Evolutionary conservation across 2,329 filamentous ascomycete species (phyloP), one percentile per base, ranked within the genome.

Genomic region (Penicillium sp.): DNA sequence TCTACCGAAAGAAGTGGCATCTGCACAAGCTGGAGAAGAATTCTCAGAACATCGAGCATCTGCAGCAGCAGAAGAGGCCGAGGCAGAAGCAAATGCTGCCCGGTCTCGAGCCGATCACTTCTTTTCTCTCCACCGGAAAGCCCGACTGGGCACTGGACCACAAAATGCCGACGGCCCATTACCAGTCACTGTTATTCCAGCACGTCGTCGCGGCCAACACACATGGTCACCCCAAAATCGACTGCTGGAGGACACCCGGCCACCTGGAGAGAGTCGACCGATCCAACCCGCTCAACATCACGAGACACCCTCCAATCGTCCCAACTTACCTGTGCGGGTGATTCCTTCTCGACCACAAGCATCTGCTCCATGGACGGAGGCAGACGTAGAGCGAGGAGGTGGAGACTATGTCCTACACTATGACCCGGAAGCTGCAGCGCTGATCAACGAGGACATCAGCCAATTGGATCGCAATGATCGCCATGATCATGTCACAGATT

Each of bases 111-210:
- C 81, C 0, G 79, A 80, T 48, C 78, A 77, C 3, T 76, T 73
- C 50, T 67, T 84, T 52, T 78, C 81, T 12, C 76, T 81, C 4
- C 77, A 82, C 46, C 76, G 80, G 61, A 78, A 77, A 49, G 76
- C 71, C 43, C 73, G 60, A 42, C 61, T 75, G 67, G 60, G 78
- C 71, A 49, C 75, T 69, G 69, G 77, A 65, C 63, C 71, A 51
- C 68, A 68, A 23, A 64, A 63, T 31, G 64, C 71, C 3, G 76
- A 80, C 21, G 68, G 69, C 7, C 73, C 80, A 21, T 65, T 86
- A 13, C 83, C 84, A 2, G 79, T 86, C 21, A 87, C 84, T 0
- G 78, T 87, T 31, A 85, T 88, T 50, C 85, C 85, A 3, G 84
- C 84, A 4, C 82, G 84, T 59, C 80, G 80, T 25, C 77, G 81